These are phyloP conservation scores for Phlyctochytrium arcticum DNA, from an alignment of 192 early-diverging fungal genomes.

Conservation along the genomic window DNA sequence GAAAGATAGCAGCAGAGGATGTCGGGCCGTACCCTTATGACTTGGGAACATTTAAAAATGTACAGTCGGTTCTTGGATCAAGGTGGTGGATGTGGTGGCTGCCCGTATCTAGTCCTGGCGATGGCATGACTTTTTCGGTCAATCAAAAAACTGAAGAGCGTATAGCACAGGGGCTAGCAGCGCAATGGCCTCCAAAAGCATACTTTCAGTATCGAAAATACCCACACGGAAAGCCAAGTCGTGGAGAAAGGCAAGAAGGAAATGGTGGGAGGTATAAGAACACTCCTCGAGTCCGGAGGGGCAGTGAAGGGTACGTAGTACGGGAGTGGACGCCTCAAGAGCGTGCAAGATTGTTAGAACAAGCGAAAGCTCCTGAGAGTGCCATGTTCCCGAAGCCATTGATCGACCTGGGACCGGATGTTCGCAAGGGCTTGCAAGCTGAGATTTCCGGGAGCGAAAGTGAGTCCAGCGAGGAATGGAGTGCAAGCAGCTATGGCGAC, in stretches of 20 bases:
- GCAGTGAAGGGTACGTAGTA: slow-evolving; percentile 53
- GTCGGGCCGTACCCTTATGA: slow-evolving; percentile 69
- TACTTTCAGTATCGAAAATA: slow-evolving; percentile 48
- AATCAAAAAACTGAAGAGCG: slow-evolving; percentile 9
- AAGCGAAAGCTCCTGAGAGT: background rate
- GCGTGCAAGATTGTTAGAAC: slow-evolving; percentile 30
- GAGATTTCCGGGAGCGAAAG: background rate
- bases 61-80: slow-evolving; percentile 66
- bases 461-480: background rate
- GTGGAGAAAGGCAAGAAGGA: background rate
- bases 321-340: slow-evolving; percentile 33
- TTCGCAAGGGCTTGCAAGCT: background rate
- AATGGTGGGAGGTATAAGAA: background rate
- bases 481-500: background rate
- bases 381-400: slow-evolving; percentile 7
- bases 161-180: slow-evolving; percentile 31
- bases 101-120: slow-evolving; percentile 56
- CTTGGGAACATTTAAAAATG: slow-evolving; percentile 69
- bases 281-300: slow-evolving; percentile 30
- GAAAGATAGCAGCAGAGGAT: slow-evolving; percentile 54
- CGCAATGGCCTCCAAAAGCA: slow-evolving; percentile 73
- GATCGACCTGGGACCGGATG: slow-evolving; percentile 1
- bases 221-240: slow-evolving; percentile 25
- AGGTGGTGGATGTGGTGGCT: slow-evolving; percentile 70
- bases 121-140: slow-evolving; percentile 67